phyloP scores from a whole-genome alignment of 2,329 filamentous ascomycete species.

The Fusarium verrucosum region DNA sequence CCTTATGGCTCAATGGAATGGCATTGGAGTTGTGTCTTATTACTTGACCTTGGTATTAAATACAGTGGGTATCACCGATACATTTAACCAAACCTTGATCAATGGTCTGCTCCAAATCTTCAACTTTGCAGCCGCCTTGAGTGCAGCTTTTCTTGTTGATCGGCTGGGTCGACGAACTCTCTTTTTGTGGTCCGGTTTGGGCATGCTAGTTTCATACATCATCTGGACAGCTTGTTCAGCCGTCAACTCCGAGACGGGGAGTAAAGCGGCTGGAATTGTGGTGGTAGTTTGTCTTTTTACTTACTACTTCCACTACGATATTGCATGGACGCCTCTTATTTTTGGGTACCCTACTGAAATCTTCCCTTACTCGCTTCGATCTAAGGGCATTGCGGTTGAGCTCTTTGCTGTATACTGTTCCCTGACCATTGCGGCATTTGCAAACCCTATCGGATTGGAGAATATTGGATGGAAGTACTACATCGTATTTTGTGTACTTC shows the following conservation, averaged over 20 bases:
- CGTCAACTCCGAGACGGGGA: neutral
- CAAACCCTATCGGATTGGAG: constrained; percentile 45
- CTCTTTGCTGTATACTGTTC: constrained; percentile 53
- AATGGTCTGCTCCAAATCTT: constrained; percentile 54
- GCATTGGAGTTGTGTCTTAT: constrained; percentile 49
- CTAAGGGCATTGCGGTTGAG: constrained; percentile 55
- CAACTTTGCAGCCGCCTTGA: constrained; percentile 50
- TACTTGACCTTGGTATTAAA: constrained; percentile 53
- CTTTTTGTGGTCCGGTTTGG: constrained; percentile 50
- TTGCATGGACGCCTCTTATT: constrained; percentile 58
- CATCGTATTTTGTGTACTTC: constrained; percentile 48
- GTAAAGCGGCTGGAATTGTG: constrained; percentile 47
- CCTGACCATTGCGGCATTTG: constrained; percentile 51
- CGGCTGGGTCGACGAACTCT: constrained; percentile 55
- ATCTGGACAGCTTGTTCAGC: constrained; percentile 51
- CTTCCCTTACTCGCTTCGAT: constrained; percentile 50
- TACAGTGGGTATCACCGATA: constrained; percentile 52
- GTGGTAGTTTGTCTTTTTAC: constrained; percentile 60
- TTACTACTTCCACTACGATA: constrained; percentile 57
- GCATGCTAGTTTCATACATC: constrained; percentile 51
- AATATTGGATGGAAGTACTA: constrained; percentile 54
- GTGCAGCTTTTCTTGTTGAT: constrained; percentile 53
- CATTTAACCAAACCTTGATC: constrained; percentile 52
- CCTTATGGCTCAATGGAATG: constrained; percentile 47
- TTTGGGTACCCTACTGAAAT: constrained; percentile 56